phyloP scores from a whole-genome alignment of 2,329 filamentous ascomycete species.

The Pseudocercospora fuligena region DNA sequence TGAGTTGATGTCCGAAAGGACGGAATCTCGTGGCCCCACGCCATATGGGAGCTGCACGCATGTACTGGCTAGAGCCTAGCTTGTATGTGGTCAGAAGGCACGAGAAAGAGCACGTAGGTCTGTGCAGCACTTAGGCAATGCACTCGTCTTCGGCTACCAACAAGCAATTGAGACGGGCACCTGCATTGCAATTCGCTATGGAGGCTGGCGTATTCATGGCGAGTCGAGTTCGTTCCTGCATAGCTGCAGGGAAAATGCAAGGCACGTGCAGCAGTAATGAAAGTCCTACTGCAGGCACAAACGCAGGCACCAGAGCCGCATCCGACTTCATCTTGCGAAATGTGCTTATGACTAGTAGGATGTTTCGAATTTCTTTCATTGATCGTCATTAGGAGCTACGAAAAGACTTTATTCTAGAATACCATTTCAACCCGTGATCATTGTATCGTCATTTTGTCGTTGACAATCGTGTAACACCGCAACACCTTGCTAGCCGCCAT shows the following conservation, averaged over 20 bases:
- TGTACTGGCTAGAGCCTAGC: neutral
- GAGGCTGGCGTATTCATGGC: neutral
- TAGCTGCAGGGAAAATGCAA: conserved; percentile 4
- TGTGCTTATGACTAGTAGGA: neutral
- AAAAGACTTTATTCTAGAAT: neutral
- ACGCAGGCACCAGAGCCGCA: neutral
- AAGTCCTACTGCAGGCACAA: neutral
- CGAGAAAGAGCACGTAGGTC: neutral
- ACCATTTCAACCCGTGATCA: neutral
- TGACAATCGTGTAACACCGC: neutral
- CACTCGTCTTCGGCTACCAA: neutral
- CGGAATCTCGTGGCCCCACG: neutral
- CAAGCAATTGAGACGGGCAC: neutral
- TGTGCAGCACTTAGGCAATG: neutral
- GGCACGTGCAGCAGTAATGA: neutral
- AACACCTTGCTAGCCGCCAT: conserved; percentile 11
- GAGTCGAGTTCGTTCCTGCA: conserved; percentile 1
- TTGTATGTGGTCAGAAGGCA: neutral
- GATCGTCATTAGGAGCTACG: neutral
- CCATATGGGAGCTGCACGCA: neutral
- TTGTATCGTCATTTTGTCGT: neutral
- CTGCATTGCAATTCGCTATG: neutral
- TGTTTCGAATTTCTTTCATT: neutral
- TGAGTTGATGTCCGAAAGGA: neutral
- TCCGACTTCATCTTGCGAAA: neutral